phyloP scores from a whole-genome alignment of 768 basidiomycete species.

The Rhizopogon sp. region DNA sequence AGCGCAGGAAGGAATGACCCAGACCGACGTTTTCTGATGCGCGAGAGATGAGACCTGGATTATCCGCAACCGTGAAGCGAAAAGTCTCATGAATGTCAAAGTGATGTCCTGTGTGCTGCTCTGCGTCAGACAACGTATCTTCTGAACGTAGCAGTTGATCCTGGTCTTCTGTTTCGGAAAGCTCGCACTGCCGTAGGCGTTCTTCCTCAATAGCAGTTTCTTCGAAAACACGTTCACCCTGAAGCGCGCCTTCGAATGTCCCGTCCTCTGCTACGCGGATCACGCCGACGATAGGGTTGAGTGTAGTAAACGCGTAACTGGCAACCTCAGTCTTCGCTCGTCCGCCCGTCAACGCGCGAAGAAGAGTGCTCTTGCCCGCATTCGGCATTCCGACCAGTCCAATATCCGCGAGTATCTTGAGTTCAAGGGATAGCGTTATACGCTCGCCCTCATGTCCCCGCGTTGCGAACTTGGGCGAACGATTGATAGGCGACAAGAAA shows the following conservation, averaged over 20 bases:
- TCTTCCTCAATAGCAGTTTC: constrained; percentile 59
- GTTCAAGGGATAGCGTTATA: constrained; percentile 80
- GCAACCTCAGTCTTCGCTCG: constrained; percentile 83
- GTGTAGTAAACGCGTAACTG: constrained; percentile 89
- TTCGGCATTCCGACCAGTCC: constrained; percentile 96
- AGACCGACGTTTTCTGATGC: constrained; percentile 90
- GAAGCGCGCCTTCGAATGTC: constrained; percentile 58
- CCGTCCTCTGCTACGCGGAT: constrained; percentile 82
- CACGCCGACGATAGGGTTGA: constrained; percentile 91
- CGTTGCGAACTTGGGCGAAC: constrained; percentile 85
- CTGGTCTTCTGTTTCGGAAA: constrained; percentile 23
- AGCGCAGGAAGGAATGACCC: constrained; percentile 89
- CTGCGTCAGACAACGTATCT: constrained; percentile 9
- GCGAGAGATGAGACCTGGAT: constrained; percentile 84
- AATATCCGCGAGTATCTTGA: constrained; percentile 93
- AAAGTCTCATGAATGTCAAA: constrained; percentile 68
- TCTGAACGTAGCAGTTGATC: constrained; percentile 1
- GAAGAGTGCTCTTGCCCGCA: constrained; percentile 87
- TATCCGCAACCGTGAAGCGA: constrained; percentile 95
- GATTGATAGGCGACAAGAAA: constrained; percentile 61
- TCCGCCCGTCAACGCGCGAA: constrained; percentile 85
- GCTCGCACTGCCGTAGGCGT: constrained; percentile 37
- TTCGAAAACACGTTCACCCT: constrained; percentile 49
- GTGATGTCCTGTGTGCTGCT: constrained; percentile 36
- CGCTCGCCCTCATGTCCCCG: constrained; percentile 68